Evolutionary conservation across 352 stramenopile genomes (phyloP).

Genomic region (Pythium folliculosum): DNA sequence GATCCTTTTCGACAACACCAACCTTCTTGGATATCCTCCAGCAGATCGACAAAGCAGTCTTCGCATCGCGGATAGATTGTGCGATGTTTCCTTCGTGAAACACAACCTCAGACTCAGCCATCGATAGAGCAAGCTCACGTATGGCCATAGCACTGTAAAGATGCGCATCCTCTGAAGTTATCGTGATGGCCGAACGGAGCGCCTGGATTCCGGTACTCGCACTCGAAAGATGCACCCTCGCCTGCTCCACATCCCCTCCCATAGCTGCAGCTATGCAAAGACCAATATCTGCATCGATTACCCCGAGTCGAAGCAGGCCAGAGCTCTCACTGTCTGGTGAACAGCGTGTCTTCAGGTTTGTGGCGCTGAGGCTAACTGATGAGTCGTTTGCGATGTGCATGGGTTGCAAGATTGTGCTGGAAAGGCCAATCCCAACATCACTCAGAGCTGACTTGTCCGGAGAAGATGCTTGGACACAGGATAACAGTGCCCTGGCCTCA

Average conservation of each 20-base stretch:
- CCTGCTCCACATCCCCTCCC: slow-evolving; percentile 4
- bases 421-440: slow-evolving; percentile 11
- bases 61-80: slow-evolving; percentile 54
- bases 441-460: not conserved
- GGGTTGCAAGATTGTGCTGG: slow-evolving; percentile 36
- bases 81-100: slow-evolving; percentile 48
- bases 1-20: slow-evolving; percentile 17
- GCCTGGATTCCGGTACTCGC: slow-evolving; percentile 10
- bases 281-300: slow-evolving; percentile 29
- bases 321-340: not conserved
- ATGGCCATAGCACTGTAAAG: slow-evolving; percentile 32
- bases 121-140: slow-evolving; percentile 52
- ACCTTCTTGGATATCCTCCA: slow-evolving; percentile 67
- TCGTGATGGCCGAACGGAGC: slow-evolving; percentile 11
- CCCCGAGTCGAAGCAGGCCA: slow-evolving; percentile 3
- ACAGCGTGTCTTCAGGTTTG: not conserved
- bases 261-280: slow-evolving; percentile 13
- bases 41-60: slow-evolving; percentile 62
- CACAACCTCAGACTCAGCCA: slow-evolving; percentile 55
- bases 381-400: not conserved
- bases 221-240: slow-evolving; percentile 8
- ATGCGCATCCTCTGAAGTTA: slow-evolving; percentile 12
- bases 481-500: slow-evolving; percentile 16
- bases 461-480: not conserved
- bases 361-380: not conserved